phyloP scores from a whole-genome alignment of 164 flowering plant species.

The Nymphaea thermarum region DNA sequence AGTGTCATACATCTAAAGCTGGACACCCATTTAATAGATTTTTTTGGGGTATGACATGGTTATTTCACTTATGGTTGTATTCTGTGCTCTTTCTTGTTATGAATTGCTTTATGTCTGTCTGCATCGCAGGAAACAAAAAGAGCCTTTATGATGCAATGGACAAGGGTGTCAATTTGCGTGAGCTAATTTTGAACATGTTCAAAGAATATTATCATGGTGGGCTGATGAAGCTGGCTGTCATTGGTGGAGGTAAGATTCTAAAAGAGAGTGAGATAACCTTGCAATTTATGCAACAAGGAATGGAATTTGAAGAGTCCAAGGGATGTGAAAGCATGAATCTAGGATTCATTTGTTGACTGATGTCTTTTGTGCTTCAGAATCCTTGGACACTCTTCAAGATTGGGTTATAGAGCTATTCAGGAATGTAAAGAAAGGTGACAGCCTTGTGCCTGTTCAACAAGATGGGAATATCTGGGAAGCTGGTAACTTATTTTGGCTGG shows the following conservation, averaged over 20 bases:
- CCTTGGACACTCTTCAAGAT: conserved; percentile 68
- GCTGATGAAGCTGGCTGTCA: conserved; percentile 83
- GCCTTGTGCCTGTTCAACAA: conserved; percentile 15
- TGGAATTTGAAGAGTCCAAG: too few relatives aligned
- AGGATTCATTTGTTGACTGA: too few relatives aligned
- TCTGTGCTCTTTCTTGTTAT: neutral
- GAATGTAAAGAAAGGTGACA: conserved; percentile 41
- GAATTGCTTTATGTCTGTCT: conserved; percentile 3
- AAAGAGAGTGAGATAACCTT: too few relatives aligned
- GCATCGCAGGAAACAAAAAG: conserved; percentile 68
- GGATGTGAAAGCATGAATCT: too few relatives aligned
- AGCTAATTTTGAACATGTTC: conserved; percentile 56
- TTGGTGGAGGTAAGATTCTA: conserved; percentile 77
- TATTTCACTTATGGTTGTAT: neutral
- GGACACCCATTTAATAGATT: conserved; percentile 80
- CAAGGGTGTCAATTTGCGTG: conserved; percentile 70
- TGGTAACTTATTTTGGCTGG: conserved; percentile 70
- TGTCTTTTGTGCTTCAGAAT: conserved; percentile 34
- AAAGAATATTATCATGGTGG: conserved; percentile 64
- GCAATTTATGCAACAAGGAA: too few relatives aligned
- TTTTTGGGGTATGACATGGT: conserved; percentile 63
- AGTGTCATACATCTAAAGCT: conserved; percentile 72
- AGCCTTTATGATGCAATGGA: conserved; percentile 89
- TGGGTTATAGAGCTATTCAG: conserved; percentile 80
- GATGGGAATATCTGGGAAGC: conserved; percentile 62